Evolutionary conservation across 106 monocot genomes (phyloP).

Genomic region (Phalaenopsis aphrodite): DNA sequence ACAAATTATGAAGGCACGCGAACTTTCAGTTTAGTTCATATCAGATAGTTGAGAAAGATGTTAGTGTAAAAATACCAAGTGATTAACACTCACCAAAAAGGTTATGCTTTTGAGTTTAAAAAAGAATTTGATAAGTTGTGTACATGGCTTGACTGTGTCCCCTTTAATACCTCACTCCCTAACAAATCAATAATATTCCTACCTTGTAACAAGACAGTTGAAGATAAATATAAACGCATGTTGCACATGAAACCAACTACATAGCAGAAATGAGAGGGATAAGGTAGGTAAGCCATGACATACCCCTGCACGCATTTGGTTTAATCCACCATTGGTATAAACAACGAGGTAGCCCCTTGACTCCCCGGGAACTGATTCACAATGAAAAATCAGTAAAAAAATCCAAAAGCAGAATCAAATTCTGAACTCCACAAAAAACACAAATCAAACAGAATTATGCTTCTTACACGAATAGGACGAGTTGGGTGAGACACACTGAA

Average conservation of each 20-base stretch:
- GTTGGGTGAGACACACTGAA: constrained; percentile 48
- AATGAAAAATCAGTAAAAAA: constrained; percentile 2
- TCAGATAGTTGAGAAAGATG: too few species aligned
- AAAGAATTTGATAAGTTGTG: too few species aligned
- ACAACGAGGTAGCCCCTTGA: constrained; percentile 78
- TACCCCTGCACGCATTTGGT: constrained; percentile 98
- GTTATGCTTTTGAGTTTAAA: too few species aligned
- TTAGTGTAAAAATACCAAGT: too few species aligned
- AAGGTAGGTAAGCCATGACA: constrained; percentile 5
- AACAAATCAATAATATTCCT: neutral
- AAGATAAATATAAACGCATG: too few species aligned
- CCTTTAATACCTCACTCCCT: too few species aligned
- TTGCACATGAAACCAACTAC: neutral
- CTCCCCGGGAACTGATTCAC: constrained; percentile 41
- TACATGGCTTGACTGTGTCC: too few species aligned
- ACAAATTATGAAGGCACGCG: too few species aligned
- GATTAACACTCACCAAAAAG: too few species aligned
- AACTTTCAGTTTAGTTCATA: too few species aligned
- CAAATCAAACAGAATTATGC: neutral
- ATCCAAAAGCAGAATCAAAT: neutral
- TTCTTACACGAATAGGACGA: constrained; percentile 35
- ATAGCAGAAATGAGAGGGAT: neutral
- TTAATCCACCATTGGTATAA: constrained; percentile 86
- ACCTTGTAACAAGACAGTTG: neutral
- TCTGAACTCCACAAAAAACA: too few species aligned